A percentile compares a stretch with the other conserved stretches of the same genome.
These are phyloP conservation scores for Melampsora larici-populina DNA, from an alignment of 1,284 basidiomycete genomes.

Conservation along the genomic window DNA sequence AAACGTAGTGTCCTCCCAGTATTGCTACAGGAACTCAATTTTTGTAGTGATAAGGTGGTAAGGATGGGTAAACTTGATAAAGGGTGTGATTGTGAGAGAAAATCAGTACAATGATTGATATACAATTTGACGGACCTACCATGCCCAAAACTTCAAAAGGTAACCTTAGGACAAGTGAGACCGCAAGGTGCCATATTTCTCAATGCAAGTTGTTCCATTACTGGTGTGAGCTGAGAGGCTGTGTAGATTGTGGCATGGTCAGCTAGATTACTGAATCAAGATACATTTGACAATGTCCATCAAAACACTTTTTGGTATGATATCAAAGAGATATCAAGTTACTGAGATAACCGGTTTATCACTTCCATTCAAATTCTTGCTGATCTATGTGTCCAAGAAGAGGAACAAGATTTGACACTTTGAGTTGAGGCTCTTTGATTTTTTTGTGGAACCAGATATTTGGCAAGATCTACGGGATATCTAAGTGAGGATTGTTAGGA, in stretches of 20 bases:
- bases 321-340: slow-evolving; percentile 46
- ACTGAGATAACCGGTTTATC: slow-evolving; percentile 39
- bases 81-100: slow-evolving; percentile 63
- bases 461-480: too few species aligned
- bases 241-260: slow-evolving; percentile 86
- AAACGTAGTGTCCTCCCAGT: slow-evolving; percentile 92
- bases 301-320: background rate
- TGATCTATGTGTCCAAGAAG: too few species aligned
- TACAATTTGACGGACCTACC: slow-evolving; percentile 47
- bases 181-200: slow-evolving; percentile 68
- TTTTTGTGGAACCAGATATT: too few species aligned
- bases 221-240: slow-evolving; percentile 77
- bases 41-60: slow-evolving; percentile 57
- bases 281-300: background rate
- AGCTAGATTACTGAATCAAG: slow-evolving; percentile 6
- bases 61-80: slow-evolving; percentile 52
- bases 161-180: slow-evolving; percentile 59
- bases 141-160: slow-evolving; percentile 41
- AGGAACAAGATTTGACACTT: too few species aligned
- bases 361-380: slow-evolving; percentile 62
- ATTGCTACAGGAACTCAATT: slow-evolving; percentile 88
- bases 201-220: slow-evolving; percentile 88
- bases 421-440: too few species aligned
- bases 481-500: too few species aligned
- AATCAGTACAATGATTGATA: too few species aligned